phyloP scores from a whole-genome alignment of 345 rosid species.

The Limnanthes douglasii region DNA sequence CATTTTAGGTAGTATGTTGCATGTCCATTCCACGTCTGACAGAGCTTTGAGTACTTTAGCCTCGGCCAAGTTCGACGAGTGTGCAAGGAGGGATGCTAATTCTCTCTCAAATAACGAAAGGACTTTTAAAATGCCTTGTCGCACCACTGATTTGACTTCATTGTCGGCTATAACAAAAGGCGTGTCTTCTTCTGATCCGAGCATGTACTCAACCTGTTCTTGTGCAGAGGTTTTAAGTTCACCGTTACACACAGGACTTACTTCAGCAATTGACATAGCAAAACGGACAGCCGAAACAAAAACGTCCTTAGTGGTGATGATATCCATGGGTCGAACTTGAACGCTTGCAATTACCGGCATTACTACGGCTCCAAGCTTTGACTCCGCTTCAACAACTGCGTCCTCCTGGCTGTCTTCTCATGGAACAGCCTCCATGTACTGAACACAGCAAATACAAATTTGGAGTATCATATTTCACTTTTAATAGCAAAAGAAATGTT shows the following conservation, averaged over 20 bases:
- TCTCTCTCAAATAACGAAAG: slow-evolving; percentile 35
- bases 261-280: slow-evolving; percentile 45
- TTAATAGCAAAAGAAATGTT: too few relatives aligned
- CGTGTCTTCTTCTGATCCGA: slow-evolving; percentile 48
- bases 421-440: slow-evolving; percentile 40
- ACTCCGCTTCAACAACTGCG: slow-evolving; percentile 20
- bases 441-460: slow-evolving; percentile 33
- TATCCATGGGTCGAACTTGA: slow-evolving; percentile 25
- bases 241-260: slow-evolving; percentile 37
- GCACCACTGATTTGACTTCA: slow-evolving; percentile 52
- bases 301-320: slow-evolving; percentile 36
- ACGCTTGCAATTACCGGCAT: slow-evolving; percentile 39
- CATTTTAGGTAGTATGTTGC: slow-evolving; percentile 57
- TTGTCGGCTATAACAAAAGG: slow-evolving; percentile 39
- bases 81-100: slow-evolving; percentile 33
- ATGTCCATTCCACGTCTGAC: slow-evolving; percentile 70
- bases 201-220: slow-evolving; percentile 86
- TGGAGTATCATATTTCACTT: too few relatives aligned
- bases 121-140: slow-evolving; percentile 34
- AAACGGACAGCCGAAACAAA: slow-evolving; percentile 67
- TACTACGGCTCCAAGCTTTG: slow-evolving; percentile 24
- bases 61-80: slow-evolving; percentile 23
- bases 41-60: slow-evolving; percentile 19
- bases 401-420: slow-evolving; percentile 47
- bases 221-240: slow-evolving; percentile 77